These are phyloP conservation scores for Gaertneriomyces semiglobifer DNA, from an alignment of 192 early-diverging fungal species.

Conservation along the genomic window DNA sequence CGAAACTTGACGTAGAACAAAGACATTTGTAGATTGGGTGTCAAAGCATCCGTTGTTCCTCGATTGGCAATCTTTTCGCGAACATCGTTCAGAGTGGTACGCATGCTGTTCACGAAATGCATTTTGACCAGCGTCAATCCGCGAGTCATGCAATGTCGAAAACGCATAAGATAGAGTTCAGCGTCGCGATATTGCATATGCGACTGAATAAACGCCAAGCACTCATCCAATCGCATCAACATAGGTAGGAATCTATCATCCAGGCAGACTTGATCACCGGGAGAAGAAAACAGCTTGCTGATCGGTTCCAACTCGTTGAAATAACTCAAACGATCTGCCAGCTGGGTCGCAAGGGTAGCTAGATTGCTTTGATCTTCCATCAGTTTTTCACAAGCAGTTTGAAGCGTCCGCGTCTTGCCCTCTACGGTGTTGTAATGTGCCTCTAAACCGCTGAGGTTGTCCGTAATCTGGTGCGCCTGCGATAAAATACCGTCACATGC, in stretches of 20 bases:
- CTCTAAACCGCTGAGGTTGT: slow-evolving; percentile 62
- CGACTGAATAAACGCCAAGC: slow-evolving; percentile 67
- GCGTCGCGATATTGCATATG: slow-evolving; percentile 79
- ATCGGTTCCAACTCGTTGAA: slow-evolving; percentile 86
- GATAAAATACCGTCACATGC: slow-evolving; percentile 66
- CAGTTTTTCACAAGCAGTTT: slow-evolving; percentile 77
- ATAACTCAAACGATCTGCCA: slow-evolving; percentile 64
- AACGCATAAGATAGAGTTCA: slow-evolving; percentile 90
- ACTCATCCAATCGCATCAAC: slow-evolving; percentile 73
- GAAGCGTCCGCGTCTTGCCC: slow-evolving; percentile 69
- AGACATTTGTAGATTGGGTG: slow-evolving; percentile 41
- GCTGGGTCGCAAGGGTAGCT: slow-evolving; percentile 51
- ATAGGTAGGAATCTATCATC: slow-evolving; percentile 77
- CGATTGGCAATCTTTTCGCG: slow-evolving; percentile 52
- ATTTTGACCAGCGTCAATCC: slow-evolving; percentile 92
- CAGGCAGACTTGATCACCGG: slow-evolving; percentile 79
- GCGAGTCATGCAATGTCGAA: slow-evolving; percentile 91
- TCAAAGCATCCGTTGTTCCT: slow-evolving; percentile 32
- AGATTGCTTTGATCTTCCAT: slow-evolving; percentile 65
- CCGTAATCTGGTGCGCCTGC: slow-evolving; percentile 53
- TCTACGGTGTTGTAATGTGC: slow-evolving; percentile 76
- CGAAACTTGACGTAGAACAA: slow-evolving; percentile 81
- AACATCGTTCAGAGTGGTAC: slow-evolving; percentile 60
- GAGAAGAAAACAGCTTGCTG: slow-evolving; percentile 71
- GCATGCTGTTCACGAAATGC: slow-evolving; percentile 70